Percentiles rank a stretch among this genome's conserved stretches.
Conservation (phyloP, 179 eudicot species). For the Silene noctiflora region DNA sequence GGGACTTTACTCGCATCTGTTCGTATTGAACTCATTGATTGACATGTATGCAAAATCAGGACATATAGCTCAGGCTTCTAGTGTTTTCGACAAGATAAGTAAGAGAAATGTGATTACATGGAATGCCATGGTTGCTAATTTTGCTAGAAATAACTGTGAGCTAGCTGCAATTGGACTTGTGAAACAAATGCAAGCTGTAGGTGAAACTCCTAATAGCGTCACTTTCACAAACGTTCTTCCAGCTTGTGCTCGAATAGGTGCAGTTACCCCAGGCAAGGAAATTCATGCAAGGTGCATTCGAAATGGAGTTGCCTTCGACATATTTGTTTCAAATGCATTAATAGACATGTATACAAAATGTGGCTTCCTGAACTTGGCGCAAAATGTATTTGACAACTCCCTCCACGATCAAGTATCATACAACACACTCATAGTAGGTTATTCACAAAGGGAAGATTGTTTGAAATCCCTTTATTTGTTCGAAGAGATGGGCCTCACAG, state of each 20-base stretch:
- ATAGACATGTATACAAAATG: conserved; percentile 62
- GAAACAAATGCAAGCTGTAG: conserved; percentile 51
- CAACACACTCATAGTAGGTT: conserved; percentile 60
- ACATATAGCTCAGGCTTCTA: conserved; percentile 34
- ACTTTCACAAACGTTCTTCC: conserved; percentile 70
- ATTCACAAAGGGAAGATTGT: conserved; percentile 48
- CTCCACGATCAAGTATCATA: conserved; percentile 56
- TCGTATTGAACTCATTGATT: conserved; percentile 59
- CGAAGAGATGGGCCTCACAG: conserved; percentile 46
- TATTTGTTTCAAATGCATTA: conserved; percentile 35
- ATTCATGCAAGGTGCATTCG: conserved; percentile 55
- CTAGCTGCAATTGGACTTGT: conserved; percentile 47
- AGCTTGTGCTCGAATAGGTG: conserved; percentile 62
- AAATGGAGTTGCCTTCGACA: conserved; percentile 39
- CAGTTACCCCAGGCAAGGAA: conserved; percentile 53
- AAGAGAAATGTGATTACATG: conserved; percentile 56
- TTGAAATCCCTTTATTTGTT: conserved; percentile 33
- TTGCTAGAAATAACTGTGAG: conserved; percentile 49
- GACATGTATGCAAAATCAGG: conserved; percentile 72
- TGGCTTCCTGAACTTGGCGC: conserved; percentile 36
- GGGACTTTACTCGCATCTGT: conserved; percentile 52
- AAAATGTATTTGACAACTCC: conserved; percentile 49
- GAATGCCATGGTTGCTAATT: conserved; percentile 69
- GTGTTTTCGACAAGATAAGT: conserved; percentile 40
- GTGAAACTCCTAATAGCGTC: conserved; percentile 50